Conservation (phyloP, 2,329 filamentous ascomycete species). For the Aspergillus neotritici region DNA sequence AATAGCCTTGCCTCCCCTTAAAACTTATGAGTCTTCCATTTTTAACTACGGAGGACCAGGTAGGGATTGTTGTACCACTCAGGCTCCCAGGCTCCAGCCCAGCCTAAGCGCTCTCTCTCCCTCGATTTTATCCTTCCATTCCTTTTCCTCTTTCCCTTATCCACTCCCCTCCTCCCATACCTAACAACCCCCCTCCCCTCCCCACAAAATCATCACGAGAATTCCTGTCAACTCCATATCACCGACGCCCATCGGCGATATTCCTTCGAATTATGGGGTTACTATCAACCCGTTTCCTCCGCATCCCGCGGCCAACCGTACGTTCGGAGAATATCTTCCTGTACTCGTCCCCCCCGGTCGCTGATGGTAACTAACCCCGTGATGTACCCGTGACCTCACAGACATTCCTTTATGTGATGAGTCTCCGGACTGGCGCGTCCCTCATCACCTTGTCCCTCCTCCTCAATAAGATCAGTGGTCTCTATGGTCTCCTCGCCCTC, state of each 20-base stretch:
- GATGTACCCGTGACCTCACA: constrained; percentile 34
- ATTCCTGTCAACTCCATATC: constrained; percentile 9
- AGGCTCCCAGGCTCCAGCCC: constrained; percentile 10
- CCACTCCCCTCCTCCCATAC: constrained; percentile 4
- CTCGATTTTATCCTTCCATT: constrained; percentile 11
- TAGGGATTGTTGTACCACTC: constrained; percentile 2
- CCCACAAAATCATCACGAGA: neutral
- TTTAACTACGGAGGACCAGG: too few relatives aligned
- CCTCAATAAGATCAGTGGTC: constrained; percentile 86
- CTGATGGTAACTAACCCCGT: constrained; percentile 10
- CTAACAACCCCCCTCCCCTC: neutral
- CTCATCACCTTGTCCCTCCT: constrained; percentile 76
- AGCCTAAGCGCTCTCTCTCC: constrained; percentile 3
- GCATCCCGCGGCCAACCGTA: constrained; percentile 48
- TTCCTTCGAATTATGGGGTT: constrained; percentile 31
- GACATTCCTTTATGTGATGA: constrained; percentile 81
- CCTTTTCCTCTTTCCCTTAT: constrained; percentile 8
- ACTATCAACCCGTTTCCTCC: constrained; percentile 37
- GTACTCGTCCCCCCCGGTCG: constrained; percentile 7
- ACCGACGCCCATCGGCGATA: constrained; percentile 12
- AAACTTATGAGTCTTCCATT: constrained; percentile 8
- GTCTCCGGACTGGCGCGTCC: constrained; percentile 78
- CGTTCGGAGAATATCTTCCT: constrained; percentile 8
- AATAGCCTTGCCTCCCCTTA: constrained; percentile 14
- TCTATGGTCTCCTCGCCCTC: constrained; percentile 85